Evolutionary conservation across 2,329 filamentous ascomycete genomes (phyloP).

Genomic region (Colletotrichum agaves): DNA sequence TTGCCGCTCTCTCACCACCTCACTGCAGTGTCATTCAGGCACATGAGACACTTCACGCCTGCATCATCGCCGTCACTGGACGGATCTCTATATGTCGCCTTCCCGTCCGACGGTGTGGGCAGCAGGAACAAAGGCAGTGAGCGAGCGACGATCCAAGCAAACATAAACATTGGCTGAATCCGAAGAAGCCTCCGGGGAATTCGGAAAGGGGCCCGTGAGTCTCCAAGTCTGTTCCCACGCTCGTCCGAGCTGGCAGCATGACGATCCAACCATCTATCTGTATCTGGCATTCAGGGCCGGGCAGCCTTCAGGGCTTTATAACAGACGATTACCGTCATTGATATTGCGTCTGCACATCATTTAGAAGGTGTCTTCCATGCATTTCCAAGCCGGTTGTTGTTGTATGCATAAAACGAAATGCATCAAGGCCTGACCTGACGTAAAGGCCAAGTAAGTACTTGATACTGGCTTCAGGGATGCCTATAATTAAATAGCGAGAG

Average conservation of each 20-base stretch:
- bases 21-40: neutral
- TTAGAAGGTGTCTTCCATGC: no score
- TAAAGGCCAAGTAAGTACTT: no score
- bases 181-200: constrained; percentile 13
- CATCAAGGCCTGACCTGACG: no score
- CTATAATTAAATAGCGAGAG: no score
- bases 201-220: constrained; percentile 1
- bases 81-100: neutral
- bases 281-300: neutral
- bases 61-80: neutral
- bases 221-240: neutral
- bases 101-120: constrained; percentile 1
- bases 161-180: constrained; percentile 4
- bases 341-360: no score
- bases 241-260: constrained; percentile 2
- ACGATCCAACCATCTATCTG: neutral
- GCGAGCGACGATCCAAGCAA: neutral
- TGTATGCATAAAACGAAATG: no score
- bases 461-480: no score
- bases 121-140: neutral
- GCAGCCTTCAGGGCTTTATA: no score
- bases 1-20: no score
- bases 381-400: no score
- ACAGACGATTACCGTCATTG: no score
- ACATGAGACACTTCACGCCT: neutral